These are phyloP conservation scores for Aspergillus asperescens DNA, from an alignment of 495 filamentous ascomycete genomes.

Conservation along the genomic window DNA sequence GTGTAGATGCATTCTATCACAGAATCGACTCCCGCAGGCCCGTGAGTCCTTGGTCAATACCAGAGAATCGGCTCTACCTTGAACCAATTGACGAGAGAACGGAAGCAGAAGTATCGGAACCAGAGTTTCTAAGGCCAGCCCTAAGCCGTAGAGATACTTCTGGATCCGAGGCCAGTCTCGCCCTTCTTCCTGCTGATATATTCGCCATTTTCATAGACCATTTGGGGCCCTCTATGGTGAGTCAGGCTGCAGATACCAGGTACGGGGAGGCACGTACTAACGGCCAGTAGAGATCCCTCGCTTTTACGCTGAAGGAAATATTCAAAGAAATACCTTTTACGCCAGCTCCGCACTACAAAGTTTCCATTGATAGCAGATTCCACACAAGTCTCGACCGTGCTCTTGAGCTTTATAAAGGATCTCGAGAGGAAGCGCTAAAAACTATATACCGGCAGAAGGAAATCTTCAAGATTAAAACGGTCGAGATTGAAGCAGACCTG, in stretches of 20 bases:
- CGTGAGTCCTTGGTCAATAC: constrained; percentile 33
- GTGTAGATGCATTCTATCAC: constrained; percentile 3
- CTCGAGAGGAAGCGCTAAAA: constrained; percentile 68
- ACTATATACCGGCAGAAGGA: constrained; percentile 74
- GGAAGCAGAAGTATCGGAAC: constrained; percentile 52
- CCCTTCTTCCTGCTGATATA: constrained; percentile 63
- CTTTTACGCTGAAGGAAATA: constrained; percentile 81
- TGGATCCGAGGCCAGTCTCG: constrained; percentile 15
- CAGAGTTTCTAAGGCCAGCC: constrained; percentile 18
- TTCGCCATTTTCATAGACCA: constrained; percentile 83
- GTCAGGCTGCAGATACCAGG: not conserved
- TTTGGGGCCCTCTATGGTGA: constrained; percentile 85
- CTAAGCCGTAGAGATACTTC: constrained; percentile 14
- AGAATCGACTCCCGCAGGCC: constrained; percentile 16
- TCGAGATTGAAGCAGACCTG: constrained; percentile 82
- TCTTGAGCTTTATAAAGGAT: constrained; percentile 66
- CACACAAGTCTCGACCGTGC: constrained; percentile 72
- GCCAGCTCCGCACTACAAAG: constrained; percentile 53
- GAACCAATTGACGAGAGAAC: constrained; percentile 63
- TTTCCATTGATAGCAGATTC: constrained; percentile 73
- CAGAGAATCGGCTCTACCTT: constrained; percentile 42
- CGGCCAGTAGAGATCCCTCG: constrained; percentile 64
- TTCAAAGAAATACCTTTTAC: constrained; percentile 83
- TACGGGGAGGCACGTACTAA: constrained; percentile 16
- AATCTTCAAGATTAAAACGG: constrained; percentile 54